A percentile compares a stretch with the other conserved stretches of the same genome.
phyloP scores from a whole-genome alignment of 148 eudicot species.

The Gaultheria prostrata region DNA sequence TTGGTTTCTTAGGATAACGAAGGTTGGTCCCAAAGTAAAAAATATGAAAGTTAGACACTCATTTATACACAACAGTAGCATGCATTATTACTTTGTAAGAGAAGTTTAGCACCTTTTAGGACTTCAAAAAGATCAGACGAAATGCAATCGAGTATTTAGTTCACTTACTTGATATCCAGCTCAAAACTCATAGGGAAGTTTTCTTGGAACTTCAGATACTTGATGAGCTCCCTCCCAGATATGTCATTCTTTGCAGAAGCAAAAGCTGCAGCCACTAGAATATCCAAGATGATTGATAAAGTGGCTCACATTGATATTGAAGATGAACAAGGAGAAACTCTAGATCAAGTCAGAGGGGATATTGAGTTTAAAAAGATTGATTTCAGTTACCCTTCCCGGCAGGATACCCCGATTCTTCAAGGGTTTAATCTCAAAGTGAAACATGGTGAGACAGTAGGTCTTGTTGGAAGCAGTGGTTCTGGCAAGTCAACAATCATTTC shows the following conservation, averaged over 20 bases:
- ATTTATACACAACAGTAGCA: neutral
- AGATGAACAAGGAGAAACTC: conserved; percentile 9
- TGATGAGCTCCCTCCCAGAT: conserved; percentile 13
- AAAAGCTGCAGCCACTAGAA: conserved; percentile 12
- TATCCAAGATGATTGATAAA: conserved; percentile 17
- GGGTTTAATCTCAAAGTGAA: conserved; percentile 19
- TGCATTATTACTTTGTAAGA: neutral
- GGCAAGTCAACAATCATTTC: conserved; percentile 25
- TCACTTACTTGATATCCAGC: neutral
- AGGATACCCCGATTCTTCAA: conserved; percentile 1
- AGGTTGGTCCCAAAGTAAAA: neutral
- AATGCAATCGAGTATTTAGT: no score
- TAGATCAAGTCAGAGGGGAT: conserved; percentile 1
- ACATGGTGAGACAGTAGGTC: conserved; percentile 15
- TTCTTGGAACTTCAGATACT: conserved; percentile 1
- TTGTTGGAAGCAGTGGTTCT: conserved; percentile 25
- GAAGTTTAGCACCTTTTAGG: neutral
- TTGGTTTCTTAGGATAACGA: no score
- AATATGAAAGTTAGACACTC: neutral
- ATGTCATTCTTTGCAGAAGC: conserved; percentile 16
- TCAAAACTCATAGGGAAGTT: neutral
- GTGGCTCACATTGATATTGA: conserved; percentile 12
- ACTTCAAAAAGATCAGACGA: no score
- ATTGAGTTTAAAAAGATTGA: conserved; percentile 17
- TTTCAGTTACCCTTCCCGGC: conserved; percentile 27